Conservation (phyloP, 2,329 filamentous ascomycete species). For the Phoma herbarum region DNA sequence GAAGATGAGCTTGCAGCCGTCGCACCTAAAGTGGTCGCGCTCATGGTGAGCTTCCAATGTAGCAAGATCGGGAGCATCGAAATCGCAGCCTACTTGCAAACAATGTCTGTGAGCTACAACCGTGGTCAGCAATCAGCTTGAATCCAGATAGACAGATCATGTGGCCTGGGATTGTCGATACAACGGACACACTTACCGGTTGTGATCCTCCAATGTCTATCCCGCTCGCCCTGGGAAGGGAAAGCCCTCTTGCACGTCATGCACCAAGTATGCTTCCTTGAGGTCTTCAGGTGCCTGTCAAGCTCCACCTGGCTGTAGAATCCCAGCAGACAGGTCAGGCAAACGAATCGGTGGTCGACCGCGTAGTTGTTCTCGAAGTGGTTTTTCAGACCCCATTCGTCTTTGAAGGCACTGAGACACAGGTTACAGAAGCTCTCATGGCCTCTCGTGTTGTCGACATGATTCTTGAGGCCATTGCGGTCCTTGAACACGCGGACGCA, state of each 20-base stretch:
- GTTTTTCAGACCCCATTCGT: slow-evolving; percentile 44
- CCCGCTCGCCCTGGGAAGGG: slow-evolving; percentile 41
- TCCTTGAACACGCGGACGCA: slow-evolving; percentile 49
- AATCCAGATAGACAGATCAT: not conserved
- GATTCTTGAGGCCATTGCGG: slow-evolving; percentile 47
- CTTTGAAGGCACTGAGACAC: slow-evolving; percentile 47
- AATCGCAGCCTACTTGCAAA: slow-evolving; percentile 44
- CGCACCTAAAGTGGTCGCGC: slow-evolving; percentile 44
- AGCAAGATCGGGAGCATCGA: slow-evolving; percentile 33
- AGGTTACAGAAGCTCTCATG: slow-evolving; percentile 45
- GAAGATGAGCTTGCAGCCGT: slow-evolving; percentile 40
- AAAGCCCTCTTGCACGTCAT: slow-evolving; percentile 40
- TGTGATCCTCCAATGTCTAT: slow-evolving; percentile 45
- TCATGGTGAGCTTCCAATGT: slow-evolving; percentile 37
- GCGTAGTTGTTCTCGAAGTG: slow-evolving; percentile 47
- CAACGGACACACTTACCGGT: slow-evolving; percentile 32
- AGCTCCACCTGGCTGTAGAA: slow-evolving; percentile 35
- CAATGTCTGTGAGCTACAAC: slow-evolving; percentile 43
- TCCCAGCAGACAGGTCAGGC: slow-evolving; percentile 40
- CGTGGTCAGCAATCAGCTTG: not conserved
- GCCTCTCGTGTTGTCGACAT: slow-evolving; percentile 41
- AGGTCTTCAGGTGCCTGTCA: slow-evolving; percentile 35
- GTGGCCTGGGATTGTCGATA: too few relatives aligned
- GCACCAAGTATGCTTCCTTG: slow-evolving; percentile 43
- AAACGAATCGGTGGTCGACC: slow-evolving; percentile 40